phyloP scores from a whole-genome alignment of 352 stramenopile genomes.

The Phytophthora crassamura region DNA sequence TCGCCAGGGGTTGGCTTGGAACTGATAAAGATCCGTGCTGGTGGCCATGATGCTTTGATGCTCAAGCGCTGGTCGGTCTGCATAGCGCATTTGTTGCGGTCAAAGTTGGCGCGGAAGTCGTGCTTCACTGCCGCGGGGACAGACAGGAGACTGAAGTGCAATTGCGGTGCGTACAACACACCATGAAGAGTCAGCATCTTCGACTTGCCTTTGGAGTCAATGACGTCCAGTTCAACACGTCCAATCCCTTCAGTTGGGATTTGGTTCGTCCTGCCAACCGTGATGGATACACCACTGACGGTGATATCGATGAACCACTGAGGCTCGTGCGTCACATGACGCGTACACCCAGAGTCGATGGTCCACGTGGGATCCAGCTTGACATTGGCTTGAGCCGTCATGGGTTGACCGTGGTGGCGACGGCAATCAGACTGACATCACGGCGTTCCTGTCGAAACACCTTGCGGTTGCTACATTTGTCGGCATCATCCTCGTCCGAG shows the following conservation, averaged over 20 bases:
- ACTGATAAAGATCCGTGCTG: constrained; percentile 12
- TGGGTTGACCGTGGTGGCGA: neutral
- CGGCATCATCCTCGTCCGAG: too few relatives aligned
- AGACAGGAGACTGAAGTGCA: constrained; percentile 7
- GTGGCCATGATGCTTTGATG: neutral
- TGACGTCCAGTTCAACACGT: constrained; percentile 2
- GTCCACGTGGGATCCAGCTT: neutral
- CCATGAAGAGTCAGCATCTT: neutral
- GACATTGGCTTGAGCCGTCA: neutral
- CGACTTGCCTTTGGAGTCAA: constrained; percentile 11
- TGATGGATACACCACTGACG: neutral
- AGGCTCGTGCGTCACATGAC: neutral
- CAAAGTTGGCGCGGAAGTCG: constrained; percentile 8
- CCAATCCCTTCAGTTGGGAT: constrained; percentile 9
- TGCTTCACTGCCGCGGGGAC: neutral
- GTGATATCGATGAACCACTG: constrained; percentile 5
- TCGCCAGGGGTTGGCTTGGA: neutral
- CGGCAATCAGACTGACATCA: neutral
- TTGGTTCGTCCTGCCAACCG: constrained; percentile 1
- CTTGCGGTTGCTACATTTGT: too few relatives aligned
- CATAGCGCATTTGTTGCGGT: neutral
- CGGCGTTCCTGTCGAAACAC: too few relatives aligned
- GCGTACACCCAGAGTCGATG: constrained; percentile 3
- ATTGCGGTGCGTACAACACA: constrained; percentile 9
- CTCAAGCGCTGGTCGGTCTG: constrained; percentile 18